Conservation (phyloP, 345 rosid species). For the Gossypium australe region DNA sequence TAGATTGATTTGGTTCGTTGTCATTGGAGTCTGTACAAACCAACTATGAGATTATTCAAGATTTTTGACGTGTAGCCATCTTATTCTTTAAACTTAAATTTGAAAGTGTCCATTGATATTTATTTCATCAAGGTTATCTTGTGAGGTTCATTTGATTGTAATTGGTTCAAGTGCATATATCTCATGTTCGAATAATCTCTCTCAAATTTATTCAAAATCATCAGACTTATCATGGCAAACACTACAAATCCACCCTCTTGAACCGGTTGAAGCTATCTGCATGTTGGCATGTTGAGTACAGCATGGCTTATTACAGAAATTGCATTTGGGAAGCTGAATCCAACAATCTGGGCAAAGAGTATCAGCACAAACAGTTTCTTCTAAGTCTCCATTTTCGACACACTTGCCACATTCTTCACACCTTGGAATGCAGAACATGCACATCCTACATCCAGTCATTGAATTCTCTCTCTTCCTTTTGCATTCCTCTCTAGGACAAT, state of each 20-base stretch:
- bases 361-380: constrained; percentile 49
- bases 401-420: constrained; percentile 67
- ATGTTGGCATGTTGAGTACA: constrained; percentile 38
- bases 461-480: constrained; percentile 15
- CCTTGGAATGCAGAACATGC: constrained; percentile 53
- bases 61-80: constrained; percentile 17
- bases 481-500: constrained; percentile 52
- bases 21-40: constrained; percentile 23
- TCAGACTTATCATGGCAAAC: constrained; percentile 34
- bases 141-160: neutral
- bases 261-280: constrained; percentile 14
- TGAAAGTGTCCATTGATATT: neutral
- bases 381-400: constrained; percentile 33
- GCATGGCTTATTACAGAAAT: constrained; percentile 62
- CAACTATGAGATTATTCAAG: constrained; percentile 11
- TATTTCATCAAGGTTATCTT: neutral
- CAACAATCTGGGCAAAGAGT: constrained; percentile 59
- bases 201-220: neutral
- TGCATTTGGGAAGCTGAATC: constrained; percentile 69
- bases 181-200: neutral
- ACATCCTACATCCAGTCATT: constrained; percentile 42
- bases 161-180: neutral
- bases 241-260: constrained; percentile 48
- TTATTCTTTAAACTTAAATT: constrained; percentile 1
- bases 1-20: constrained; percentile 10